These are phyloP conservation scores for Nigrograna mackinnonii DNA, from an alignment of 2,329 filamentous ascomycete species.

Conservation along the genomic window DNA sequence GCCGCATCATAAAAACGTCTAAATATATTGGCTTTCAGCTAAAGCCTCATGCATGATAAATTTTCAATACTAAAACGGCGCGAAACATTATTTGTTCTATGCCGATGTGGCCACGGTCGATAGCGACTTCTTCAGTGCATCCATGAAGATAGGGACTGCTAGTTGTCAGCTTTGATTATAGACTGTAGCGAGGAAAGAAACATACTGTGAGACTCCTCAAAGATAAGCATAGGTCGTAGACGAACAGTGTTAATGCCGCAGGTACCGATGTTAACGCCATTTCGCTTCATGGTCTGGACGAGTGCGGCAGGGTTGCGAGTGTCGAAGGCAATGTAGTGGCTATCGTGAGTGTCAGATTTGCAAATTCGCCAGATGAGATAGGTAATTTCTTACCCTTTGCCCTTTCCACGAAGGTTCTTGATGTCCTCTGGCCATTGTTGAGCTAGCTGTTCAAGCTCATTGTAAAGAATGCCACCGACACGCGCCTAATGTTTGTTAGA, in stretches of 20 bases:
- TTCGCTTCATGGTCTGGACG: neutral
- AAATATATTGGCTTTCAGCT: no score
- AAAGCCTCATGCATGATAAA: no score
- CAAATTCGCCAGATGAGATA: neutral
- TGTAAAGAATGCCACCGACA: neutral
- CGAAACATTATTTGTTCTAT: no score
- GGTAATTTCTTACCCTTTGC: neutral
- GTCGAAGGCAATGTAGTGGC: neutral
- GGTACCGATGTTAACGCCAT: neutral
- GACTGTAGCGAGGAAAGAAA: no score
- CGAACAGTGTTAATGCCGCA: neutral
- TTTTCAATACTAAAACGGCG: no score
- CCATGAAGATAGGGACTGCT: no score
- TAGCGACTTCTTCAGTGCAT: no score
- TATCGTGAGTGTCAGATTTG: neutral
- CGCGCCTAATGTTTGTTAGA: neutral
- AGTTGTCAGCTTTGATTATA: no score
- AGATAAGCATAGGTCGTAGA: neutral
- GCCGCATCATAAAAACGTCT: no score
- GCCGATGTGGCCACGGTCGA: no score
- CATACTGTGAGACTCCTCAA: neutral
- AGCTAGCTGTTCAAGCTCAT: neutral
- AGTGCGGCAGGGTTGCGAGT: neutral
- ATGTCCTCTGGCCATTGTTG: neutral
- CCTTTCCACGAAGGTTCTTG: neutral